Conservation (phyloP, 805 yeast genomes). For the Lipomyces kockii region DNA sequence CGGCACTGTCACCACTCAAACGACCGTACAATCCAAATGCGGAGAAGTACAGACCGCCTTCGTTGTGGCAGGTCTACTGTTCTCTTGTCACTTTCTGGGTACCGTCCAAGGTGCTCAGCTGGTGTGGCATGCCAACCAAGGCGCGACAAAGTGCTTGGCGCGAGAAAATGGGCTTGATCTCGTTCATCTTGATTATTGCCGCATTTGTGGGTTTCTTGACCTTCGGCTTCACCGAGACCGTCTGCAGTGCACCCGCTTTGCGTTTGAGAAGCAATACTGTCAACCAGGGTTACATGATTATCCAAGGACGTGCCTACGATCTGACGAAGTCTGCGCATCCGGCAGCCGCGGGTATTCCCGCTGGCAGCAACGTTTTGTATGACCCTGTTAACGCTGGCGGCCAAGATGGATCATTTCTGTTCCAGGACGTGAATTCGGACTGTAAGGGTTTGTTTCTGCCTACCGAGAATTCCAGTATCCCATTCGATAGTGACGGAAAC, state of each 20-base stretch:
- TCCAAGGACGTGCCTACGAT: slow-evolving; percentile 82
- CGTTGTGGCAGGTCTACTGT: slow-evolving; percentile 82
- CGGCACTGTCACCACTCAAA: background rate
- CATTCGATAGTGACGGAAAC: slow-evolving; percentile 60
- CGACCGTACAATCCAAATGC: background rate
- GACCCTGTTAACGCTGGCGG: slow-evolving; percentile 92
- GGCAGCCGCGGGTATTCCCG: slow-evolving; percentile 73
- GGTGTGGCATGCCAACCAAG: slow-evolving; percentile 77
- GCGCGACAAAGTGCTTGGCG: slow-evolving; percentile 96
- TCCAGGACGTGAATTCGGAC: slow-evolving; percentile 90
- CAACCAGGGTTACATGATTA: slow-evolving; percentile 62
- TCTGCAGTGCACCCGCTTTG: slow-evolving; percentile 57
- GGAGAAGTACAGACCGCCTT: slow-evolving; percentile 28
- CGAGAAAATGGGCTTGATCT: slow-evolving; percentile 85
- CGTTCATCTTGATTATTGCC: slow-evolving; percentile 74
- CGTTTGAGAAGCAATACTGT: slow-evolving; percentile 69
- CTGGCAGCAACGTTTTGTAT: slow-evolving; percentile 72
- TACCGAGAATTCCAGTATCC: slow-evolving; percentile 69
- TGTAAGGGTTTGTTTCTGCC: slow-evolving; percentile 81
- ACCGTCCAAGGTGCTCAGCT: slow-evolving; percentile 69
- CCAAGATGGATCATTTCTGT: slow-evolving; percentile 77
- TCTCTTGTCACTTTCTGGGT: slow-evolving; percentile 88
- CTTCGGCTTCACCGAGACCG: slow-evolving; percentile 86
- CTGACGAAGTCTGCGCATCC: slow-evolving; percentile 75
- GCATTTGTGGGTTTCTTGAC: slow-evolving; percentile 82